Percentiles rank a stretch among this genome's conserved stretches.
phyloP scores from a whole-genome alignment of 2,329 filamentous ascomycete species.

The Fusarium humuli region DNA sequence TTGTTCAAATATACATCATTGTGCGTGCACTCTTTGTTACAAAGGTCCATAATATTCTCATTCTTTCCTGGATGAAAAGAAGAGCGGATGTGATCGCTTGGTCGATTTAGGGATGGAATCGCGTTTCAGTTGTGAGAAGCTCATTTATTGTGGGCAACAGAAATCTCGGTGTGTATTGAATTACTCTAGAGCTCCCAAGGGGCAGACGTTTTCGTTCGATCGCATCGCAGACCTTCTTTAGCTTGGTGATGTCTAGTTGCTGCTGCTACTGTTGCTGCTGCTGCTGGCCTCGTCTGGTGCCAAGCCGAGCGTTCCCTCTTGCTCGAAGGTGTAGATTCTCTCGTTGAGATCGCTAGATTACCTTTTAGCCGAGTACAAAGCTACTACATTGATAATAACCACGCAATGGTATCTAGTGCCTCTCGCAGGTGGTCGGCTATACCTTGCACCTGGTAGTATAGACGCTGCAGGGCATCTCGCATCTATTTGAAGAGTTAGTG shows the following conservation, averaged over 20 bases:
- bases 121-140: not conserved
- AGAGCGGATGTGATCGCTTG: fast-evolving
- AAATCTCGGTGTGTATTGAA: too few species aligned
- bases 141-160: too few species aligned
- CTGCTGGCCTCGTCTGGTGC: too few species aligned
- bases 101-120: not conserved
- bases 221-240: too few species aligned
- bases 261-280: too few species aligned
- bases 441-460: not conserved
- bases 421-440: not conserved
- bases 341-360: not conserved
- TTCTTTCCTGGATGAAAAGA: not conserved
- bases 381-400: not conserved
- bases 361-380: not conserved
- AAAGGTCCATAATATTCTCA: not conserved
- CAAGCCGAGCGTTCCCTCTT: too few species aligned
- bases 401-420: fast-evolving
- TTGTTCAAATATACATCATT: fast-evolving
- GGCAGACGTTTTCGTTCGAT: too few species aligned
- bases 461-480: not conserved
- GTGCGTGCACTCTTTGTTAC: not conserved
- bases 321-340: not conserved
- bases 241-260: too few species aligned
- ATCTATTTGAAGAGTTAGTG: not conserved
- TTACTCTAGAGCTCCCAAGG: too few species aligned